Evolutionary conservation across 139 green algal genomes (phyloP), one percentile per base, ranked within the genome.

Genomic region (Coelastrella sp.): DNA sequence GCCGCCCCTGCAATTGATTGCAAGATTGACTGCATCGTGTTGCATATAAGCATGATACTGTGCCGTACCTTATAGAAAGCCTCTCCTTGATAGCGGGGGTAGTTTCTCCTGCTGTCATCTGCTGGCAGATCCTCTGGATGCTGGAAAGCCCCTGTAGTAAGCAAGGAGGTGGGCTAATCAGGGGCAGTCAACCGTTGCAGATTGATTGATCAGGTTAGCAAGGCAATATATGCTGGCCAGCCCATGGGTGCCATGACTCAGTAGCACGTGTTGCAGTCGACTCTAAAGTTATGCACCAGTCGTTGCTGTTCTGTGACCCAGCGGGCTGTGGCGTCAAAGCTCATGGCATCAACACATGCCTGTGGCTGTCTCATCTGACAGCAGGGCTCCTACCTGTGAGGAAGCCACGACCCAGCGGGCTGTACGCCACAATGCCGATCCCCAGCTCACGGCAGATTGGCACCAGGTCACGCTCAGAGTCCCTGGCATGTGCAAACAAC

Each of bases 391-490:
- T 38, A 41, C 89, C 92, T 21, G 86, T 87, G 13, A 95, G 88
- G 78, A 93, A 87, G 74, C 91, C 92, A 51, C 90, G 91, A 30
- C 90, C 90, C 35, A 95, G 83, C 0, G 91, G 90, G 9, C 78
- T 89, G 89, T 94, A 96, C 19, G 90, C 83, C 19, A 94, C 84
- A 30, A 96, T 90, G 25, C 92, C 93, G 30, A 96, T 94, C 51
- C 93, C 93, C 30, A 95, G 88, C 91, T 95, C 93, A 6, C 90
- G 69, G 59, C 88, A 93, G 7, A 81, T 72, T 0, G 91, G 92
- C 2, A 96, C 64, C n/a, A 96, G 74, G 30, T 94, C 90, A 8
- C 37, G 25, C 88, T 96, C 91, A 27, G 43, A 73, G 67, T 95
- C 90, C 30, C 69, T 78, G 69, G n/a, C 64, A 74, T 45, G n/a